Evolutionary conservation across 179 eudicot genomes (phyloP), one percentile per base, ranked within the genome.

Genomic region (Amaranthus tricolor): DNA sequence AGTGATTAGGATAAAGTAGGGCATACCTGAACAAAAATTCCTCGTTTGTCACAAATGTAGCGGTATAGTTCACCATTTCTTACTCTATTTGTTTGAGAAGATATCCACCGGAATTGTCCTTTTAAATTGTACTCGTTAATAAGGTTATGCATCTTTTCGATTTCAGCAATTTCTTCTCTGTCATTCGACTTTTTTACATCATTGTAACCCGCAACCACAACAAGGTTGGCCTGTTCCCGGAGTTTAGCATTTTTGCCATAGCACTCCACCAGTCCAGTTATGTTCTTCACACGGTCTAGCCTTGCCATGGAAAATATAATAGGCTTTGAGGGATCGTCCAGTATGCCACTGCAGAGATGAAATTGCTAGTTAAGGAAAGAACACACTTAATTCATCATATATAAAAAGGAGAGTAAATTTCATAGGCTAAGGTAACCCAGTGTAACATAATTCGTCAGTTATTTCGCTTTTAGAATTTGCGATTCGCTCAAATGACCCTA

Each of bases 301-400:
- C 98, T 83, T 9, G 98, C 97, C 98, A 94, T 92, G 20, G 98
- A 79, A 77, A 90, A 94, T 58, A 94, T 69, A n/a, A 94, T 84
- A 6, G 98, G 98, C 84, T 94, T 94, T 64, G 96, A 84, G 15
- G 68, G 79, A 81, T 94, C 97, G 68, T 87, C 85, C 62, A 94
- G 74, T 61, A 74, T 77, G 62, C 98, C 98, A 78, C 98, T 94
- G 93, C 80, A 74, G 59, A n/a, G 45, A 52, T 24, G 74, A 51
- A 57, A 72, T 62, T 58, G 50, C 31, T 55, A 60, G 66, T 43
- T 60, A 71, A 24, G 51, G 20, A 57, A 53, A 43, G 11, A 6
- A 20, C 5, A 57, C 2, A 58, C 53, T 13, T 20, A 24, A 21
- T 24, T 63, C 16, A 7, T 6, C 20, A 43, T 14, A 49, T 49